Evolutionary conservation across 2,329 filamentous ascomycete genomes (phyloP), one percentile per base, ranked within the genome.

Genomic region (Paecilomyces niveus): DNA sequence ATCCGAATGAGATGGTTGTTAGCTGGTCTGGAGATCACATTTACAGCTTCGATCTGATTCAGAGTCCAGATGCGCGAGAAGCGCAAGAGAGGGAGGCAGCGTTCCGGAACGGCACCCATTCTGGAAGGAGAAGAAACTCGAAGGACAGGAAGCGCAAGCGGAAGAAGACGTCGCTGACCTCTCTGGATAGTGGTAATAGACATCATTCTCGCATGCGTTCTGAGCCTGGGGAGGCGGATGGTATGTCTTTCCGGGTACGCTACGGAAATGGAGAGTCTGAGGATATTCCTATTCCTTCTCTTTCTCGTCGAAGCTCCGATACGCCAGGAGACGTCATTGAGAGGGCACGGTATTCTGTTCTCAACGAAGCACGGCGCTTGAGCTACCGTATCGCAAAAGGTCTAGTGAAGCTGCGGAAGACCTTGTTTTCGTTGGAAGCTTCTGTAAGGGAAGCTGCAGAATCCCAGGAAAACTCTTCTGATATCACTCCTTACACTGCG

Each of bases 11-110:
- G 65, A 81, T 89, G 65, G 72, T 89, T 13, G 86, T 84, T 22
- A 88, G 85, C 64, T 89, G 86, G 86, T 87, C 84, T 21, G 84
- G 83, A 22, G 85, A 87, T 61, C 80, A 84, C 61, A 85, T 88
- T 55, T 86, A 86, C 71, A 83, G 82, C 64, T 89, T 89, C 65
- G 85, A 89, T 65, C 77, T 89, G 15, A 72, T 85, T 51, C 79
- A 80, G 54, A 83, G 80, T 63, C 80, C 83, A 1, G 83, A 86
- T 72, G 81, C 80, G 7, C 71, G 74, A 58, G 81, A 84, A 21
- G 57, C 60, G 13, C 66, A 74, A 22, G 64, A 68, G 15, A 64
- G 69, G 33, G 61, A 61, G 54, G 61, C 67, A 18, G 64, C 66
- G 11, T 57, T 68, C 10, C 67, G 67, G 53, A 68, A 59, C 53